Base-by-base conservation (phyloP, 805 yeast species). In the Teunomyces gatunensis region DNA sequence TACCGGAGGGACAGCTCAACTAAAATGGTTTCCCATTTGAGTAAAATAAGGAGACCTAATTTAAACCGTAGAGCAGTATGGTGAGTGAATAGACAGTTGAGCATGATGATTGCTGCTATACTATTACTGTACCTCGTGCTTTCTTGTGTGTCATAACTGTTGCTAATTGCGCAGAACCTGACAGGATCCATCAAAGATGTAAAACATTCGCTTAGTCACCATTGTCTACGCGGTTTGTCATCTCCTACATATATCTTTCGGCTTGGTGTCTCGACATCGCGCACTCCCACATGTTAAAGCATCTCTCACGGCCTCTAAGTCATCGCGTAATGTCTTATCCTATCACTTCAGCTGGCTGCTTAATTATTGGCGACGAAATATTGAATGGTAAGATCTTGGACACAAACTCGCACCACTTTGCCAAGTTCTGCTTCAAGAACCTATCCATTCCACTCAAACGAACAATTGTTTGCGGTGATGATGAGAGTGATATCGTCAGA, bases 291-390 rank as follows among this genome's bases (percentile, higher is more conserved):
- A 37, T 37, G 40, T 11, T 37, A 11, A 23, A 27, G 7, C 25
- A 20, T 9, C 40, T 37, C 17, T 37, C 29, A 23, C 27, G 29
- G 13, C 13, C 47, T 35, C 11, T 37, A 21, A 21, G 33, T 5
- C 18, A 29, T 11, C 41, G 29, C 13, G 17, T 17, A 10, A 49
- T 46, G 52, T 6, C 18, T 15, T 32, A 42, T 33, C 45, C 60
- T 6, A 65, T 71, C 9, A 52, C 54, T 41, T 62, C 70, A 2
- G 79, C 81, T 1, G 81, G 80, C 2, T 76, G 80, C 52, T 68
- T 80, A 45, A 81, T 84, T 37, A 89, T 89, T 44, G 96, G 96
- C 4, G 96, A 89, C 64, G 97, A 89, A 65, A 85, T 89, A 2
- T 77, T 89, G 47, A 89, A 88, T 55, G 95, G 96, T 5, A 89